Conservation (phyloP, 83 land plant species). For the Diphasiastrum complanatum region DNA sequence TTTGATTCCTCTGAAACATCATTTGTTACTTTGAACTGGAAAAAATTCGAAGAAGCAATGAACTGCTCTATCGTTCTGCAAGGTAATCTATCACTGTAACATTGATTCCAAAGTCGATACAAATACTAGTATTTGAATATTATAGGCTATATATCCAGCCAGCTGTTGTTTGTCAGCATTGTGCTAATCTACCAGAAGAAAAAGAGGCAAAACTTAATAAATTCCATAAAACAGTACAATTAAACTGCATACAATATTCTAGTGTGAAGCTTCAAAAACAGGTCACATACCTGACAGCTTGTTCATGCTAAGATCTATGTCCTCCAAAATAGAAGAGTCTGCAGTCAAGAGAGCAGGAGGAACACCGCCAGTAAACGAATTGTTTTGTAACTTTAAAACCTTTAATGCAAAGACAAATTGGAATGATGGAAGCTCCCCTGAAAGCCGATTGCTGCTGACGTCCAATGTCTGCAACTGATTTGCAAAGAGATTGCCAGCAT, state of each 20-base stretch:
- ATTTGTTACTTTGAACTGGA: background rate
- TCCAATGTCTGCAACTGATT: constrained; percentile 14
- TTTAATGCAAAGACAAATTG: constrained; percentile 15
- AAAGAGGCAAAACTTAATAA: too few species aligned
- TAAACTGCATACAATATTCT: background rate
- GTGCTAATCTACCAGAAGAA: too few species aligned
- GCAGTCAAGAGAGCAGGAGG: constrained; percentile 19
- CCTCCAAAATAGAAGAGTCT: constrained; percentile 6
- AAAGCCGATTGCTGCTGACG: constrained; percentile 18
- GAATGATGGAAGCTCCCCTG: constrained; percentile 19
- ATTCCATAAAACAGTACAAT: too few species aligned
- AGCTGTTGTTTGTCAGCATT: too few species aligned
- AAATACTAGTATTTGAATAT: too few species aligned
- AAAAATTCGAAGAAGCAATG: too few species aligned
- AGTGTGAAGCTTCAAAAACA: background rate
- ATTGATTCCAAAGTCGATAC: too few species aligned
- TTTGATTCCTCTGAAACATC: too few species aligned
- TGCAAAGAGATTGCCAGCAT: constrained; percentile 14
- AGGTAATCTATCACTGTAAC: too few species aligned
- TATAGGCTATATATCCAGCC: too few species aligned
- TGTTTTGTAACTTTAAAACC: constrained; percentile 19
- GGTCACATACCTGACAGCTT: constrained; percentile 10
- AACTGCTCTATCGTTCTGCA: too few species aligned
- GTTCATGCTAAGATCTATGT: constrained; percentile 23
- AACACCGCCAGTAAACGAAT: constrained; percentile 46